A percentile compares a stretch with the other conserved stretches of the same genome.
Conservation (phyloP, 1,284 basidiomycete species). For the Exsudoporus floridanus region DNA sequence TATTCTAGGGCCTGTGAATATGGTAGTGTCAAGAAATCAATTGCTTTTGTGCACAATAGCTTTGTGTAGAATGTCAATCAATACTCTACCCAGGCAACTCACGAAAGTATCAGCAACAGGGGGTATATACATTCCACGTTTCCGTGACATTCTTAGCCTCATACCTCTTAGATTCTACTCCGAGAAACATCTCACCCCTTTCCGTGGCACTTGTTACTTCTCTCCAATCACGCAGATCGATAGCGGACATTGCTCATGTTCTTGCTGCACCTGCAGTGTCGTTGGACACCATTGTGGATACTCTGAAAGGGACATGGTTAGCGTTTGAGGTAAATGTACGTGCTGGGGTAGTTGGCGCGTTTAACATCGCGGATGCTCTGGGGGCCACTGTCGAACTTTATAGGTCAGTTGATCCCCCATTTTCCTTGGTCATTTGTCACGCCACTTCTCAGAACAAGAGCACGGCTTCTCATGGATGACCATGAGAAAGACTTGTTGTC, state of each 20-base stretch:
- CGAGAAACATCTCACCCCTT: slow-evolving; percentile 26
- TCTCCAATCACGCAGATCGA: slow-evolving; percentile 45
- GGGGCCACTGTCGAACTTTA: slow-evolving; percentile 60
- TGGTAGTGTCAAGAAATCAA: slow-evolving; percentile 56
- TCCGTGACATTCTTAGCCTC: slow-evolving; percentile 11
- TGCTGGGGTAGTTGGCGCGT: slow-evolving; percentile 34
- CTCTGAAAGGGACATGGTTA: slow-evolving; percentile 44
- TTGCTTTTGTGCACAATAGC: slow-evolving; percentile 52
- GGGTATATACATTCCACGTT: slow-evolving; percentile 18
- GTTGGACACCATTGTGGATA: slow-evolving; percentile 41
- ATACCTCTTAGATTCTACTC: slow-evolving; percentile 12
- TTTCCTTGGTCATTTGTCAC: slow-evolving; percentile 5
- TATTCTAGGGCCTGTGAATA: slow-evolving; percentile 48
- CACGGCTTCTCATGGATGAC: slow-evolving; percentile 30
- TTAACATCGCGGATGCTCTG: slow-evolving; percentile 45
- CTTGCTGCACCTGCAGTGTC: slow-evolving; percentile 45
- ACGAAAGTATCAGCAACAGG: slow-evolving; percentile 17
- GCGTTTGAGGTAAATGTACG: slow-evolving; percentile 42
- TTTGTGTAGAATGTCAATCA: slow-evolving; percentile 45
- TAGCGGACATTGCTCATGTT: slow-evolving; percentile 54
- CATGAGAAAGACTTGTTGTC: slow-evolving; percentile 42
- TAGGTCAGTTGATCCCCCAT: slow-evolving; percentile 37
- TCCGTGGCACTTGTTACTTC: slow-evolving; percentile 43
- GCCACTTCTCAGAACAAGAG: slow-evolving; percentile 38
- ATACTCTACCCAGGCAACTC: slow-evolving; percentile 46